Evolutionary conservation across 371 early-diverging fungal genomes (phyloP), one percentile per base, ranked within the genome.

Genomic region (Neoconidiobolus thromboides): DNA sequence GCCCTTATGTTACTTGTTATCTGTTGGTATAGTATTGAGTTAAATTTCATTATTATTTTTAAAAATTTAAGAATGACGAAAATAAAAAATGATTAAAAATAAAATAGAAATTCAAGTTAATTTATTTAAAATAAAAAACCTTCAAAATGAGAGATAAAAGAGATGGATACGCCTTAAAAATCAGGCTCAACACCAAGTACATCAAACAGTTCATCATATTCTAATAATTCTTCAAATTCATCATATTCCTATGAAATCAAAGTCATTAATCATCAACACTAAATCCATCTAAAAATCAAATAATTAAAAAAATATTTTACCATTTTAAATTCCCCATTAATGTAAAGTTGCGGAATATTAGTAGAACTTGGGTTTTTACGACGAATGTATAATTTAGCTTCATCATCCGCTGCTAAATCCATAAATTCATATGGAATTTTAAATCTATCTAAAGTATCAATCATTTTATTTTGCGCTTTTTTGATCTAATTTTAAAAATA

Each of bases 311-410:
- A 26, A 26, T 26, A 26, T 26, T 66, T 58, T 61, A 79, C 77
- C 62, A 80, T 82, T 64, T 73, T 76, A 66, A 72, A 76, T 61
- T 81, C 79, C 55, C 80, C 82, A 58, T 83, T 77, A 26, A 82
- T 80, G 68, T 79, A 82, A 4, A 85, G 68, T 66, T 81, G 81
- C 12, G 86, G 86, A 36, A 84, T 55, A 3, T 62, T 68, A 9
- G 68, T 73, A 65, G 71, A 77, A 36, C 69, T 76, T 4, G 64
- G 58, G 53, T 77, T 72, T 68, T 79, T 79, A 38, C 73, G 60
- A 63, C 75, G 71, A 76, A 85, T 75, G 63, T 71, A 82, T 48
- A 69, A 68, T 65, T 79, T 80, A 1, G 77, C 81, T n/a, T 73
- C 67, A 63, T 82, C 77, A 60, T 83, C 79, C 0, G 76, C 76